A percentile compares a stretch with the other conserved stretches of the same genome.
Evolutionary conservation across 352 stramenopile genomes (phyloP).

Genomic region (Phytophthora pinifolia): DNA sequence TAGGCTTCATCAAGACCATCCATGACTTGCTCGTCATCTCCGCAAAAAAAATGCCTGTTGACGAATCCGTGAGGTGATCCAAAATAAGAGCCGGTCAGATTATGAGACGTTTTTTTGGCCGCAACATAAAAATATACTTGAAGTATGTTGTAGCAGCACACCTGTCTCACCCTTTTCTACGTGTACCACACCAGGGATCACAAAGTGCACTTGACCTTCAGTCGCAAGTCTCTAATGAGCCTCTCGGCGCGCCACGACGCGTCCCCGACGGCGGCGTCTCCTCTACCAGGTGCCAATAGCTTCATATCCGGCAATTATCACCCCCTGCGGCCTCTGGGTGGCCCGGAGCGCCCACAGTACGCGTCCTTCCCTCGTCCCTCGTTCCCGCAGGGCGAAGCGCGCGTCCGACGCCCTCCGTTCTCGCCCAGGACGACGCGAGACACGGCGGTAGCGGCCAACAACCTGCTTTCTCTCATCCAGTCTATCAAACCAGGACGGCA

Average conservation of each 20-base stretch:
- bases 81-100: no score
- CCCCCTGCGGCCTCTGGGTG: constrained; percentile 1
- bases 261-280: background rate
- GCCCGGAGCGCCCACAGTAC: background rate
- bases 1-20: no score
- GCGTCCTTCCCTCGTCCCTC: constrained; percentile 20
- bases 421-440: constrained; percentile 13
- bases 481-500: constrained; percentile 2
- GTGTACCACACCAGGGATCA: background rate
- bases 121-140: no score
- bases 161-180: background rate
- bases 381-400: constrained; percentile 25
- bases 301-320: background rate
- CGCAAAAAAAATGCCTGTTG: no score
- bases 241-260: constrained; percentile 5
- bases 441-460: constrained; percentile 18
- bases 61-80: no score
- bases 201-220: constrained; percentile 5
- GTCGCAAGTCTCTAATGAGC: constrained; percentile 18
- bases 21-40: no score
- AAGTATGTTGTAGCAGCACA: no score
- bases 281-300: background rate
- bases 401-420: background rate
- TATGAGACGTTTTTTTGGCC: no score
- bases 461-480: constrained; percentile 39